Evolutionary conservation across 1,284 basidiomycete genomes (phyloP).

Genomic region (Thelephora terrestris): DNA sequence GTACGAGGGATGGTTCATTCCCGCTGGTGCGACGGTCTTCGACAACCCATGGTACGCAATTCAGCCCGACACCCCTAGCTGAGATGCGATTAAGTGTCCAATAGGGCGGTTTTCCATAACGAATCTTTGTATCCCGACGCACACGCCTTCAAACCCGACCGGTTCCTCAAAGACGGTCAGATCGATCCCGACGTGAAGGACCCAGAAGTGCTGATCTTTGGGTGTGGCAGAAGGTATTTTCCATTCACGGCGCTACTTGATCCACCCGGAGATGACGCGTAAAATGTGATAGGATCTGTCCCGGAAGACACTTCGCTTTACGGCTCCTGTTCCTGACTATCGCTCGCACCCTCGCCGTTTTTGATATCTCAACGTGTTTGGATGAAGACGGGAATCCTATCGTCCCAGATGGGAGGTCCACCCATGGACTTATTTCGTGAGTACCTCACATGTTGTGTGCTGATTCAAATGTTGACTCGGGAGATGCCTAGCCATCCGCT

Average conservation of each 20-base stretch:
- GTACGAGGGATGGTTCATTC: slow-evolving; percentile 18
- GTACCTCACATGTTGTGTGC: not conserved
- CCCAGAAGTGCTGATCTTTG: not conserved
- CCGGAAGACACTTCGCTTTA: slow-evolving; percentile 12
- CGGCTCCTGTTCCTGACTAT: slow-evolving; percentile 11
- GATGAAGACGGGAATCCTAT: slow-evolving; percentile 7
- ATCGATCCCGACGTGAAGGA: not conserved
- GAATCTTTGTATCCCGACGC: not conserved
- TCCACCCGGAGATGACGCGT: not conserved
- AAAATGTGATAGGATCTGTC: slow-evolving; percentile 9
- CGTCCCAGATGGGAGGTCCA: slow-evolving; percentile 1
- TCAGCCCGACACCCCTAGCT: not conserved
- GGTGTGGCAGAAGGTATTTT: slow-evolving; percentile 4
- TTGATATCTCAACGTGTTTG: slow-evolving; percentile 10
- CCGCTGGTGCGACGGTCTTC: slow-evolving; percentile 15
- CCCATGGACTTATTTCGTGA: slow-evolving; percentile 2
- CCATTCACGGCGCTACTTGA: not conserved
- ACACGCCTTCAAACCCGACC: slow-evolving; percentile 1
- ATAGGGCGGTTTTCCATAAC: slow-evolving; percentile 2
- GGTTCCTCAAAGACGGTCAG: slow-evolving; percentile 2
- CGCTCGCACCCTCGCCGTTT: slow-evolving; percentile 13
- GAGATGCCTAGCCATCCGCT: slow-evolving; percentile 15
- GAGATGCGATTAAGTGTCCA: not conserved
- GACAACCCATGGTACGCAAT: slow-evolving; percentile 9
- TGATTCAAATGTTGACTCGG: too few relatives aligned